These are phyloP conservation scores for Porogramme epimiltina DNA, from an alignment of 1,284 basidiomycete genomes.

Conservation along the genomic window DNA sequence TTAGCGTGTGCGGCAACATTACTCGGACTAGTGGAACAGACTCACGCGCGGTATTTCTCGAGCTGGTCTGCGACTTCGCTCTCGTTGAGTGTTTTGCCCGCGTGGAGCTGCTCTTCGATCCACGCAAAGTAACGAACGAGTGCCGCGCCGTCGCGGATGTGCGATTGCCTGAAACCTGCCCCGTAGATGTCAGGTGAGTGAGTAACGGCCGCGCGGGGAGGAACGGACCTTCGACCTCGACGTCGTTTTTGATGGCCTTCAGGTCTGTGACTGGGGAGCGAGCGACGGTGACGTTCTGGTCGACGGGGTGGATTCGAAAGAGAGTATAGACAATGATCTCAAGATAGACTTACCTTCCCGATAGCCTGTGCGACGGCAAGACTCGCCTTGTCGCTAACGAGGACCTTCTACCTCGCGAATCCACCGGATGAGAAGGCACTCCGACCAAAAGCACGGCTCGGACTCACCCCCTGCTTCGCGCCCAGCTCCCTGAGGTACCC, in stretches of 20 bases:
- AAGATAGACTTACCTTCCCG: slow-evolving; percentile 51
- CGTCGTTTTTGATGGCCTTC: slow-evolving; percentile 89
- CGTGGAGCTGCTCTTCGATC: slow-evolving; percentile 83
- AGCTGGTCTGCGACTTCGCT: slow-evolving; percentile 81
- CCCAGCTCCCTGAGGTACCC: slow-evolving; percentile 48
- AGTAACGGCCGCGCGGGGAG: neutral
- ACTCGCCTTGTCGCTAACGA: slow-evolving; percentile 74
- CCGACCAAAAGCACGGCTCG: too few relatives aligned
- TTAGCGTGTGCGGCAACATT: neutral
- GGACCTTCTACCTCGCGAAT: slow-evolving; percentile 46
- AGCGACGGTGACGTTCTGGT: slow-evolving; percentile 54
- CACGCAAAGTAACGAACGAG: slow-evolving; percentile 90
- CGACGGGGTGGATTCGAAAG: slow-evolving; percentile 7
- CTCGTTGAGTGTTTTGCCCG: slow-evolving; percentile 74
- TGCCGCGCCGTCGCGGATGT: slow-evolving; percentile 91
- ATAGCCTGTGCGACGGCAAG: slow-evolving; percentile 80
- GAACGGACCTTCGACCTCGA: slow-evolving; percentile 58
- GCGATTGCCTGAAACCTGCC: slow-evolving; percentile 85
- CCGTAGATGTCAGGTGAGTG: slow-evolving; percentile 24
- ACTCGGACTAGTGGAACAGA: slow-evolving; percentile 18
- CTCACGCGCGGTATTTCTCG: slow-evolving; percentile 80
- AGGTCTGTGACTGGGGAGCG: slow-evolving; percentile 80
- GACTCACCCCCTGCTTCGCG: slow-evolving; percentile 43
- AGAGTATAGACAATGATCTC: slow-evolving; percentile 2
- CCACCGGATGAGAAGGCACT: neutral